phyloP scores from a whole-genome alignment of 164 flowering plant species.

The Magnolia sinica region DNA sequence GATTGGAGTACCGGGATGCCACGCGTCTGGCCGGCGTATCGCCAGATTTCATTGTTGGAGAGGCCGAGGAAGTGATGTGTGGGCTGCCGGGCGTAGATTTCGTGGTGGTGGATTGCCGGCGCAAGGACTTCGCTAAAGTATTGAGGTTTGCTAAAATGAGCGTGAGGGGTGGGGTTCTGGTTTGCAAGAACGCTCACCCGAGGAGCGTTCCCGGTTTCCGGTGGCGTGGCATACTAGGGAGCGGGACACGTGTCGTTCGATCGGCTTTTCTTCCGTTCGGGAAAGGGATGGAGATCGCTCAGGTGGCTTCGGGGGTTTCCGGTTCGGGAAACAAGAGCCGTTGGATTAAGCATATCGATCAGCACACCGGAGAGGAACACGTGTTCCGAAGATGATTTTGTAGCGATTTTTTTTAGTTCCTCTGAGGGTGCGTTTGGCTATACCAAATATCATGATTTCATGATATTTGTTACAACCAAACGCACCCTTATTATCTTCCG shows the following conservation, averaged over 20 bases:
- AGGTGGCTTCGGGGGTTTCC: slow-evolving; percentile 34
- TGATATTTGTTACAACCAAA: no score
- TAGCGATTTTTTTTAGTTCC: not conserved
- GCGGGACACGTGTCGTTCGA: slow-evolving; percentile 48
- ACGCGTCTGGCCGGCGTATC: slow-evolving; percentile 28
- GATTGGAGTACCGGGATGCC: slow-evolving; percentile 43
- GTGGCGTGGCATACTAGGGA: slow-evolving; percentile 43
- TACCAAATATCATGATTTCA: no score
- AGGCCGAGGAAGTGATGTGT: slow-evolving; percentile 51
- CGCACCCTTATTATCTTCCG: no score
- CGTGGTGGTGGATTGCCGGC: slow-evolving; percentile 63
- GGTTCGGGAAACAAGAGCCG: slow-evolving; percentile 26
- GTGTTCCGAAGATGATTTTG: slow-evolving; percentile 43
- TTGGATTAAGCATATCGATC: slow-evolving; percentile 62
- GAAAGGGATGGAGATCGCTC: slow-evolving; percentile 73
- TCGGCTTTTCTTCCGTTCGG: slow-evolving; percentile 79
- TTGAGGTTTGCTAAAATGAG: slow-evolving; percentile 52
- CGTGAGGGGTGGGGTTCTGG: slow-evolving; percentile 63
- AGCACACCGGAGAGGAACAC: slow-evolving; percentile 43
- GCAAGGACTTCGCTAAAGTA: slow-evolving; percentile 40
- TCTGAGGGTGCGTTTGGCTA: no score
- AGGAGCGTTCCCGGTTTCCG: slow-evolving; percentile 32
- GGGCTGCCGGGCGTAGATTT: slow-evolving; percentile 60
- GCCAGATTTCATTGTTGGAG: slow-evolving; percentile 60
- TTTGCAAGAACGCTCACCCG: slow-evolving; percentile 59